Evolutionary conservation across 345 rosid species (phyloP), one percentile per base, ranked within the genome.

Genomic region (Leavenworthia alabamica): DNA sequence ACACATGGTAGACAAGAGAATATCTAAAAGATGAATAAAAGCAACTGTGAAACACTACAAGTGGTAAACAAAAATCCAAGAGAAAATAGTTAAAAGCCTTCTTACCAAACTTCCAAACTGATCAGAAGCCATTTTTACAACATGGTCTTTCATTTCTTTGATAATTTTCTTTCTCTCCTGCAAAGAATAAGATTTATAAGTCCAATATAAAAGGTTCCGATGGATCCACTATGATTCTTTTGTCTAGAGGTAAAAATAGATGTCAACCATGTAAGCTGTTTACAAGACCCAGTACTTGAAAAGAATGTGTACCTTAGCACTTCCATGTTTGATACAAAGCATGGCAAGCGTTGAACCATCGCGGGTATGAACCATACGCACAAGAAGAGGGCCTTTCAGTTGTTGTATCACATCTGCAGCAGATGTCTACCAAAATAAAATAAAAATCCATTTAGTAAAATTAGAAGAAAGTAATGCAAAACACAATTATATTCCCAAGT

Each of bases 161-260:
- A 93, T 77, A 64, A 90, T 79, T 70, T 80, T 90, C 79, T 88
- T 90, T 75, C 99, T 83, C 77, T 87, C 97, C 99, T 94, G 53
- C 51, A 67, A 69, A 75, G 10, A 65, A 60, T 62, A 53, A n/a
- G n/a, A n/a, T n/a, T n/a, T 13, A 22, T 7, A 52, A 42, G n/a
- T 29, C 55, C 23, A 40, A 23, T 9, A 14, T 23, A 28, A 36
- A 15, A 8, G 35, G 33, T 56, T 1, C 2, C 2, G 26, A 24
- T 16, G 11, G 13, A 44, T 13, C 35, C 16, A 42, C 27, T 6
- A n/a, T 40, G 20, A 10, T 5, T 22, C 10, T 11, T 37, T 29
- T 52, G 11, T 20, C 16, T 15, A 48, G 12, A 36, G 16, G 35
- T 61, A 24, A 31, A 45, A 47, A 20, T n/a, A 20, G 40, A 33